Evolutionary conservation across 768 basidiomycete genomes (phyloP).

Genomic region (Albatrellus ellisii): DNA sequence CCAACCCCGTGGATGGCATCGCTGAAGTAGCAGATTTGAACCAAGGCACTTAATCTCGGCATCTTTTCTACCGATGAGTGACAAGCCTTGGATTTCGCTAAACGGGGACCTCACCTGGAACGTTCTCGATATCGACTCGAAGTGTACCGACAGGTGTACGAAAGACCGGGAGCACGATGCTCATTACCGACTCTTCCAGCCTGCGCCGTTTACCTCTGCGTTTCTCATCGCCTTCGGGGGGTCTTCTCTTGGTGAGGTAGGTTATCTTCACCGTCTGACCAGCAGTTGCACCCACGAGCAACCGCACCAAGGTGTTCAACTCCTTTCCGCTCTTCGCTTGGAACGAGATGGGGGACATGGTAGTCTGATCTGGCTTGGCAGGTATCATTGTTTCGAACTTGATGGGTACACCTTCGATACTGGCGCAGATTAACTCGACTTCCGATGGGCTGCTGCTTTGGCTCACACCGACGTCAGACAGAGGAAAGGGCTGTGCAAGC

Average conservation of each 20-base stretch:
- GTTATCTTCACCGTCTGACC: conserved; percentile 46
- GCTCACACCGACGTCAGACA: conserved; percentile 13
- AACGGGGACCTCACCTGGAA: conserved; percentile 31
- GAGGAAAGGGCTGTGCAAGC: conserved; percentile 31
- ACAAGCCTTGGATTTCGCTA: neutral
- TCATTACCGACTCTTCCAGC: conserved; percentile 18
- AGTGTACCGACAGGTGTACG: conserved; percentile 52
- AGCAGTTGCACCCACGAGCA: conserved; percentile 38
- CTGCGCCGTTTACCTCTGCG: conserved; percentile 25
- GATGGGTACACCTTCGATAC: conserved; percentile 52
- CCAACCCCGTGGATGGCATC: conserved; percentile 25
- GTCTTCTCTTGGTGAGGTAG: conserved; percentile 38
- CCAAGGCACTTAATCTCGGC: conserved; percentile 29
- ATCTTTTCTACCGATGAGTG: conserved; percentile 18
- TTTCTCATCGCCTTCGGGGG: conserved; percentile 4
- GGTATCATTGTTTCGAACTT: conserved; percentile 39
- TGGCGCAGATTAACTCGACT: conserved; percentile 45
- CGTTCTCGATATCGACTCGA: conserved; percentile 43
- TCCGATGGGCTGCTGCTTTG: conserved; percentile 24
- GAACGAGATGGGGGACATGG: conserved; percentile 26
- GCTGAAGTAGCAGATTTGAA: conserved; percentile 47
- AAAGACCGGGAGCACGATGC: conserved; percentile 60
- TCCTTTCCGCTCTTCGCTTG: conserved; percentile 41
- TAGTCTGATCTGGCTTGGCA: conserved; percentile 23
- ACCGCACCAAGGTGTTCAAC: conserved; percentile 55